Conservation (phyloP, 352 stramenopile genomes). For the Globisporangium barbulae region DNA sequence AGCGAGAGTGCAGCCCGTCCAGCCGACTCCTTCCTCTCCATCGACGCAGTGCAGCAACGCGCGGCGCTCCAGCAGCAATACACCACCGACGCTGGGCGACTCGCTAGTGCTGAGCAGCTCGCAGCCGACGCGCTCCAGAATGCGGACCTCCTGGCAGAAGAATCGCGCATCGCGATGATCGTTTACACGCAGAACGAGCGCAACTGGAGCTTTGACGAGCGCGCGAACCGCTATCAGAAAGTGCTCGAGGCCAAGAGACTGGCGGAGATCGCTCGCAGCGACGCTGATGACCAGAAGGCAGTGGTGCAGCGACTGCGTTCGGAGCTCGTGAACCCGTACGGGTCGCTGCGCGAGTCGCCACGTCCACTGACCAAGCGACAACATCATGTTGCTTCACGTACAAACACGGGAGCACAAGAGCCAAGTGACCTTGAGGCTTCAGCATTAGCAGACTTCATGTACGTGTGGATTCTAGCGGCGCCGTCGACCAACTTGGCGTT, state of each 20-base stretch:
- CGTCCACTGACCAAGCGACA: conserved; percentile 6
- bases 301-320: conserved; percentile 26
- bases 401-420: background rate
- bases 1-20: conserved; percentile 17
- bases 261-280: conserved; percentile 35
- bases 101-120: conserved; percentile 27
- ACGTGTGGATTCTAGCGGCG: conserved; percentile 54
- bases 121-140: conserved; percentile 31
- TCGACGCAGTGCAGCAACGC: conserved; percentile 39
- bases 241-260: conserved; percentile 51
- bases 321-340: conserved; percentile 44
- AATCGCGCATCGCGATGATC: conserved; percentile 57
- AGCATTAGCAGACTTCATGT: conserved; percentile 22
- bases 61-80: conserved; percentile 28
- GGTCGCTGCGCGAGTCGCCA: conserved; percentile 10
- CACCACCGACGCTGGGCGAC: conserved; percentile 22
- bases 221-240: conserved; percentile 42
- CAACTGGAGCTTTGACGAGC: conserved; percentile 63
- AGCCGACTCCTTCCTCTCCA: conserved; percentile 25
- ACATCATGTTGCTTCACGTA: conserved; percentile 6
- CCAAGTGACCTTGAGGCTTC: background rate
- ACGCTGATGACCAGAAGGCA: conserved; percentile 38
- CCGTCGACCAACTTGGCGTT: conserved; percentile 40
- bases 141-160: conserved; percentile 49
- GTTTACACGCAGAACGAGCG: conserved; percentile 54